Evolutionary conservation across 371 early-diverging fungal species (phyloP), one percentile per base, ranked within the genome.

Genomic region (Mortierella sp.): DNA sequence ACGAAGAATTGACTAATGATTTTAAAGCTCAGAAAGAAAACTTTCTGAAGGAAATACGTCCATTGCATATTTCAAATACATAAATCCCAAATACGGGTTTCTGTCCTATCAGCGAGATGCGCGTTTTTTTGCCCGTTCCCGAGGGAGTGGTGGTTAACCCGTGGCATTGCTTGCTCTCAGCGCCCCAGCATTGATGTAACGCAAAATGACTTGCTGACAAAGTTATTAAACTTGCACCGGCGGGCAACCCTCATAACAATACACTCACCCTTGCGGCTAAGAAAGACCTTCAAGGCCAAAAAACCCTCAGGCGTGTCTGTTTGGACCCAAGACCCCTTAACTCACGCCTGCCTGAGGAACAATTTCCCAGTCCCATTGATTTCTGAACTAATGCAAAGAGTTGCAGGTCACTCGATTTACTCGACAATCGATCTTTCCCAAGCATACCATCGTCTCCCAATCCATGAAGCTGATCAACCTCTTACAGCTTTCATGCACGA

Each of bases 401-500:
- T 79, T 30, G 54, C 50, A 28, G 72, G 69, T 27, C 11, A 57
- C 26, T 42, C 56, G 2, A 46, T 72, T 0, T 80, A 62, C 48
- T 60, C 79, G 0, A 68, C 63, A 0, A 24, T 80, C 0, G 80
- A 82, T 42, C 48, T 79, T 1, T 50, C 57, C 15, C 64, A 55
- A 9, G 76, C 80, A 17, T 79, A 68, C 56, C 70, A 79, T 57
- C 56, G 68, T 4, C 66, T 80, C 15, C 52, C 66, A 12, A 58
- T 82, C n/a, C 17, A 55, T 31, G 53, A 64, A 30, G 53, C 64
- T 5, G 65, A 79, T 32, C 56, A 26, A 42, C 61, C 49, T 2
- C 56, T 55, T 3, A 63, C 66, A 23, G 59, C 65, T 0, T 81
- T 79, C 27, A 76, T 61, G 6, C 54, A 69, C 34, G 15, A 50